These are phyloP conservation scores for Hypsizygus marmoreus DNA, from an alignment of 768 basidiomycete genomes.

Conservation along the genomic window DNA sequence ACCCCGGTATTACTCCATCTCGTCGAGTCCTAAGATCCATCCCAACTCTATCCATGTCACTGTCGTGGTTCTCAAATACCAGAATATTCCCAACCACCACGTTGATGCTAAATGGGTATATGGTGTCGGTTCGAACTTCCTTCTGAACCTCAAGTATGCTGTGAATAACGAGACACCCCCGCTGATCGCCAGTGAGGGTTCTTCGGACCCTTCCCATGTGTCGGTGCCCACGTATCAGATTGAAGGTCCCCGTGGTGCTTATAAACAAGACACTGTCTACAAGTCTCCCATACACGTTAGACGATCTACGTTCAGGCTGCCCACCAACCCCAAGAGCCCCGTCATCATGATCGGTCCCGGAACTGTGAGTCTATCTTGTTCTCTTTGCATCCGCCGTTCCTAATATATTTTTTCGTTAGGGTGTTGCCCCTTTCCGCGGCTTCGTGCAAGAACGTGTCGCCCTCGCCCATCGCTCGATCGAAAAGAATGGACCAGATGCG, in stretches of 20 bases:
- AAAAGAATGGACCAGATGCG: constrained; percentile 93
- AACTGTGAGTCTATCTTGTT: constrained; percentile 64
- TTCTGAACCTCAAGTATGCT: constrained; percentile 88
- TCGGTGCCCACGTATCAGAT: constrained; percentile 76
- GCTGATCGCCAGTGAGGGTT: constrained; percentile 35
- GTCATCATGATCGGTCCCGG: constrained; percentile 99
- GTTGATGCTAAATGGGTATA: constrained; percentile 70
- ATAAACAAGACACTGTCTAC: constrained; percentile 69
- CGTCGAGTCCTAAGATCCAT: constrained; percentile 91
- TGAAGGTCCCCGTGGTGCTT: constrained; percentile 87
- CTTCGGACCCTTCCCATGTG: constrained; percentile 39
- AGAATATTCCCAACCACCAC: constrained; percentile 58
- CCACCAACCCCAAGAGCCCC: constrained; percentile 97
- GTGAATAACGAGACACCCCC: constrained; percentile 58
- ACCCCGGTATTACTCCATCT: constrained; percentile 98
- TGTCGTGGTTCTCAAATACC: constrained; percentile 92
- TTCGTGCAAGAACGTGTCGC: constrained; percentile 98
- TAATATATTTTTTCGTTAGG: constrained; percentile 48
- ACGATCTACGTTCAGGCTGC: constrained; percentile 94
- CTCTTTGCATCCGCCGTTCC: constrained; percentile 10
- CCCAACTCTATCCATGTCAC: constrained; percentile 93
- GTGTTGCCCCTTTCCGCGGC: constrained; percentile 98
- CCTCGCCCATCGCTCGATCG: constrained; percentile 89
- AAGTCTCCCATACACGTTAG: constrained; percentile 94
- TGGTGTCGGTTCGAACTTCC: constrained; percentile 93